These are phyloP conservation scores for Xerocomellus chrysenteron DNA, from an alignment of 768 basidiomycete species.

Conservation along the genomic window DNA sequence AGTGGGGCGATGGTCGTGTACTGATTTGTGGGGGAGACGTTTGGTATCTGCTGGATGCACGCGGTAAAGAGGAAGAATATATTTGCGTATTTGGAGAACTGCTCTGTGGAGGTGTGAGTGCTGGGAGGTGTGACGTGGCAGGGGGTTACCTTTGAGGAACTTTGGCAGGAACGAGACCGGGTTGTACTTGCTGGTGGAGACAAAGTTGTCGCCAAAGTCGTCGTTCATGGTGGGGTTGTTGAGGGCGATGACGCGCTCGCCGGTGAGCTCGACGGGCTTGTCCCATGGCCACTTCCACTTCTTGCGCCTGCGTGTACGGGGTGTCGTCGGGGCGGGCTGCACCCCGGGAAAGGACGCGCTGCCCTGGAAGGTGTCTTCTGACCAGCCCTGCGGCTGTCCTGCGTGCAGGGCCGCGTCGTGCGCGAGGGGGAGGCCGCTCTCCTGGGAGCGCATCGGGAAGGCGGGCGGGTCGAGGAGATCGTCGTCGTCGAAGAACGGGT, in stretches of 20 bases:
- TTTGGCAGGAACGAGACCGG: constrained; percentile 84
- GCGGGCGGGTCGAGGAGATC: constrained; percentile 32
- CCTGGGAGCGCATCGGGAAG: constrained; percentile 43
- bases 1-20: constrained; percentile 96
- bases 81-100: constrained; percentile 99
- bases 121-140: neutral
- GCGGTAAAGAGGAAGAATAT: constrained; percentile 98
- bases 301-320: constrained; percentile 20
- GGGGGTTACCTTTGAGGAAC: constrained; percentile 78
- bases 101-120: constrained; percentile 53
- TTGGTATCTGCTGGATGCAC: constrained; percentile 96
- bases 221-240: constrained; percentile 69
- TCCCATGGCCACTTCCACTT: constrained; percentile 85
- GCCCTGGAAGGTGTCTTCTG: constrained; percentile 53
- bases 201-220: constrained; percentile 76
- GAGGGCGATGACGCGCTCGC: constrained; percentile 79
- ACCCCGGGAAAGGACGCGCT: constrained; percentile 40
- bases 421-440: constrained; percentile 56
- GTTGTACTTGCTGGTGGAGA: constrained; percentile 96
- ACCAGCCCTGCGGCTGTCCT: constrained; percentile 69
- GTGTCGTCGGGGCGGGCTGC: constrained; percentile 16
- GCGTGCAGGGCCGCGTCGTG: constrained; percentile 42
- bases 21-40: constrained; percentile 91
- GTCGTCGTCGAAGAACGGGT: constrained; percentile 83
- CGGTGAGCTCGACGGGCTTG: constrained; percentile 59